These are phyloP conservation scores for Ganoderma boninense DNA, from an alignment of 1,284 basidiomycete genomes.

Conservation along the genomic window DNA sequence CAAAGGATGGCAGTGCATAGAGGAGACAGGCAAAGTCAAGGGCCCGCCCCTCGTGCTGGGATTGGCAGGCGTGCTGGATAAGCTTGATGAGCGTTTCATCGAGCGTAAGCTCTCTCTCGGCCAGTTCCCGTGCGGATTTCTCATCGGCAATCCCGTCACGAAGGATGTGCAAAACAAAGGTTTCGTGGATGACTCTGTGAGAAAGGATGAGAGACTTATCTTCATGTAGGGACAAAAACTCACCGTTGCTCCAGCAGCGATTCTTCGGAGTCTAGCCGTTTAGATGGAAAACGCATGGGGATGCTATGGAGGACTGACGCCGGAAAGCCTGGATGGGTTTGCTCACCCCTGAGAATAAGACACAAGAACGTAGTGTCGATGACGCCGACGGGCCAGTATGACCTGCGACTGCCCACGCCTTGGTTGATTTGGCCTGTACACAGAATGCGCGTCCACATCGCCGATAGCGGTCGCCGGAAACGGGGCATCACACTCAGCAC, in stretches of 20 bases:
- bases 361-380: slow-evolving; percentile 82
- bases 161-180: slow-evolving; percentile 71
- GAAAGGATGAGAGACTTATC: not conserved
- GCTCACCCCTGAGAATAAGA: slow-evolving; percentile 90
- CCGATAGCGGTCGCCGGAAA: slow-evolving; percentile 87
- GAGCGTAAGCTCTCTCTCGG: slow-evolving; percentile 77
- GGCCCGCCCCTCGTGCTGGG: slow-evolving; percentile 86
- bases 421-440: slow-evolving; percentile 84
- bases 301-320: slow-evolving; percentile 90
- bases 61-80: slow-evolving; percentile 92
- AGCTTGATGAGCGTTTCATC: slow-evolving; percentile 93
- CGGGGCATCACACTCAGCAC: slow-evolving; percentile 88
- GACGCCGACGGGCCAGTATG: slow-evolving; percentile 95
- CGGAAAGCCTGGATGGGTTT: slow-evolving; percentile 88
- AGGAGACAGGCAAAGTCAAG: slow-evolving; percentile 88
- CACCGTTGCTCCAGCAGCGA: slow-evolving; percentile 83
- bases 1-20: slow-evolving; percentile 79
- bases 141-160: too few species aligned
- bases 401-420: slow-evolving; percentile 85
- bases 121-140: slow-evolving; percentile 70
- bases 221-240: slow-evolving; percentile 35
- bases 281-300: too few species aligned
- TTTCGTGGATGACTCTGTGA: slow-evolving; percentile 77
- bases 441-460: slow-evolving; percentile 89
- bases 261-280: slow-evolving; percentile 73